Conservation (phyloP, 768 basidiomycete species). For the Panaeolus papilionaceus region DNA sequence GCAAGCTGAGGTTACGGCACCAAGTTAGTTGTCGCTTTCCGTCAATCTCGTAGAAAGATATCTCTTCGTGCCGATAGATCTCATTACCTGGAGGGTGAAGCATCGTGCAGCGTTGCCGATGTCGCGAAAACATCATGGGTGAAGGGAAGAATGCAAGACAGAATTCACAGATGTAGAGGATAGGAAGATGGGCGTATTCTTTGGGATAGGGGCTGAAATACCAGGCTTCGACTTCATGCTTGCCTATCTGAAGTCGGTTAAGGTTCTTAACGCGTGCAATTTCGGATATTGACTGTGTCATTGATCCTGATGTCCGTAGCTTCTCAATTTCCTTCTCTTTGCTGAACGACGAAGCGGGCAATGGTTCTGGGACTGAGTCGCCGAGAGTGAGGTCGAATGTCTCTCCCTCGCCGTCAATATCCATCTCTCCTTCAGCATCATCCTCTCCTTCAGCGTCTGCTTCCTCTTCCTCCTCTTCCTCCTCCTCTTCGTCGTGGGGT, state of each 20-base stretch:
- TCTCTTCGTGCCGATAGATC: conserved; percentile 97
- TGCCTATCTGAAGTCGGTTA: conserved; percentile 94
- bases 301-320: conserved; percentile 94
- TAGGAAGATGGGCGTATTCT: conserved; percentile 95
- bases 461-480: conserved; percentile 66
- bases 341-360: conserved; percentile 73
- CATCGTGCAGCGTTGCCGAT: conserved; percentile 89
- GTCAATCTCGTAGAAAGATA: conserved; percentile 98
- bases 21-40: conserved; percentile 95
- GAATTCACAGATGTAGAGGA: conserved; percentile 98
- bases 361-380: conserved; percentile 56
- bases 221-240: conserved; percentile 99
- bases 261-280: conserved; percentile 98
- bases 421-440: conserved; percentile 77
- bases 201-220: conserved; percentile 99
- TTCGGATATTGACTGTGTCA: conserved; percentile 99
- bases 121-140: conserved; percentile 88
- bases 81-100: conserved; percentile 98
- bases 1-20: conserved; percentile 95
- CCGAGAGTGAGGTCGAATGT: conserved; percentile 68
- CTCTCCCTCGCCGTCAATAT: conserved; percentile 78
- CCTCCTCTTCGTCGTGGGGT: conserved; percentile 71
- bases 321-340: conserved; percentile 99
- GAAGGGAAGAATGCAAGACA: conserved; percentile 94
- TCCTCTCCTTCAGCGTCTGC: conserved; percentile 61